Evolutionary conservation across 2,329 filamentous ascomycete species (phyloP), one percentile per base, ranked within the genome.

Genomic region (Tolypocladium paradoxum): DNA sequence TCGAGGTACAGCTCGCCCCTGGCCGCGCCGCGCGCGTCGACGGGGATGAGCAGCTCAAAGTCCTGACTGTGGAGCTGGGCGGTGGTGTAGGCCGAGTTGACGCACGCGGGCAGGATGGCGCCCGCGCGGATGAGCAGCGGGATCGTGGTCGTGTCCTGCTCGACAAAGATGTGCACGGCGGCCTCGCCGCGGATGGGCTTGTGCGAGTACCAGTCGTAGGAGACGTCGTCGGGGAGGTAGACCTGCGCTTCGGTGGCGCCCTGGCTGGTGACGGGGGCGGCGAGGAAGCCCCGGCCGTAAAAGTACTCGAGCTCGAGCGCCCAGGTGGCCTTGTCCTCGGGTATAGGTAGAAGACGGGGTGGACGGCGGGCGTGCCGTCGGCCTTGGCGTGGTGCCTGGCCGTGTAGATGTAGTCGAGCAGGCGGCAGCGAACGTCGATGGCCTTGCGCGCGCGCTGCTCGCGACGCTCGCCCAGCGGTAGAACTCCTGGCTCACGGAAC

Each of bases 351-450:
- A 87, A 89, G 53, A 90, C 68, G 0, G 88, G 87, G 60, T 82
- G 82, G 52, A 90, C 71, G 57, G 83, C 73, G 0, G 88, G 86
- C 2, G 76, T 77, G 35, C 88, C 88, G 27, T 76, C 76, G 20
- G 73, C 62, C 33, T 75, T 77, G 64, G 88, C 79, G 53, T 71
- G 69, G 63, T 83, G 73, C 59, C 90, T 74, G 0, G 83, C 81
- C 1, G 87, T 90, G 73, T 92, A 91, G 55, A 88, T 76, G 70
- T 91, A 91, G 62, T 90, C 87, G n/a, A 92, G 74, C n/a, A 91
- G 73, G 34, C 79, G 76, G 70, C 91, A 91, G n/a, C 88, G 79
- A 48, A 83, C 82, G 33, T 78, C 77, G 60, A 91, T 89, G 20
- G 83, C 85, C 54, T 81, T 84, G 53, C 77, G 78, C 0, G 78